Base-by-base conservation (phyloP, 2,329 filamentous ascomycete genomes). In the Neopestalotiopsis sp. region DNA sequence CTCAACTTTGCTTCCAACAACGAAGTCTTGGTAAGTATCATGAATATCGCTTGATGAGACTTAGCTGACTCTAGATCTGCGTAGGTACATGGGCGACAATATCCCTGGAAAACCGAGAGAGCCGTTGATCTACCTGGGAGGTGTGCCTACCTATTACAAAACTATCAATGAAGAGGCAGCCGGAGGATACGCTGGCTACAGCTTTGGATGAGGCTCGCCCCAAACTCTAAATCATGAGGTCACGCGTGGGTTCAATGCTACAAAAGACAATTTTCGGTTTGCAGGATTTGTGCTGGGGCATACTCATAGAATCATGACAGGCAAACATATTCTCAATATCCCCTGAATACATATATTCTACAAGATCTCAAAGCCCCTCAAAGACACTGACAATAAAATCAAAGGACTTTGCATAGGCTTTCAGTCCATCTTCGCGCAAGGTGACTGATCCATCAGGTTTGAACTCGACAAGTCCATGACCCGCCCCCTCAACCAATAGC, bases 61-160 rank as follows among this genome's bases (percentile, higher is more conserved):
- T 3, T 28, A 20, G 17, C 45, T 53, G n/a, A 53, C 45, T 9
- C 20, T 2, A 17, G 13, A 17, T 17, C 5, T 20, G 10, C 12
- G 62, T n/a, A 62, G 68, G 80, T 84, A 82, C 49, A 79, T 79
- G 75, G 82, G 81, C 1, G 74, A 73, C 2, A 84, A 83, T 58
- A 79, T 84, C 38, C 81, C 81, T 1, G 81, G 81, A 0, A 83
- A 81, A 70, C 69, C 72, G 14, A 66, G 77, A 9, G 81, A 84
- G 73, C 74, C 73, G 6, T 66, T 82, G 49, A 74, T 79, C 20
- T 84, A 73, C n/a, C 67, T 76, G 12, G 74, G 72, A 9, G 73
- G 74, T 14, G 69, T 75, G 17, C 66, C 70, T 2, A 66, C 61
- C 4, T 74, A 73, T 28, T 66, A 63, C 57, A 69, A 67, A 34